Conservation (phyloP, 495 filamentous ascomycete genomes). For the Emericellopsis terricola region DNA sequence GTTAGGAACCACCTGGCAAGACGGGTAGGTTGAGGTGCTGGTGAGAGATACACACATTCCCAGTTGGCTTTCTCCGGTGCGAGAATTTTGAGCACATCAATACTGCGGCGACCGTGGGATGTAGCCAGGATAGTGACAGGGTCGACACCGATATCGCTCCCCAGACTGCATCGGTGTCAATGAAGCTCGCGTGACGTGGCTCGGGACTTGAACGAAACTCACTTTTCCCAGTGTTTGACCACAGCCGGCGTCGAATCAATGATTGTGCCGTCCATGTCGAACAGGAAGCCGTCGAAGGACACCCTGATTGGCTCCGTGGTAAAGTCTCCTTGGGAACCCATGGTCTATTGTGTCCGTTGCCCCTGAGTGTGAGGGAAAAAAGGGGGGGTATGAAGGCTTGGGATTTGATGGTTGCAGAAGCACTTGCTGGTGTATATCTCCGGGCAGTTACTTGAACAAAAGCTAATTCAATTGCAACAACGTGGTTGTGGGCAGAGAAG, state of each 20-base stretch:
- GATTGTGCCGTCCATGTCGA: slow-evolving; percentile 85
- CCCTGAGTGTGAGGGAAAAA: too few species aligned
- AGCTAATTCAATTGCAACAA: too few species aligned
- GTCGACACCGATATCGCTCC: slow-evolving; percentile 64
- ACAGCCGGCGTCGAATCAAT: slow-evolving; percentile 71
- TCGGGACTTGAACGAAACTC: slow-evolving; percentile 10
- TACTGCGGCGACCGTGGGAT: slow-evolving; percentile 73
- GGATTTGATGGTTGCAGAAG: too few species aligned
- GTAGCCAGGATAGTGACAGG: slow-evolving; percentile 68
- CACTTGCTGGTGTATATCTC: too few species aligned
- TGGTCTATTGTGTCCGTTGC: too few species aligned
- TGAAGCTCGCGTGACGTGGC: background rate
- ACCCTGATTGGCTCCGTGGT: slow-evolving; percentile 38
- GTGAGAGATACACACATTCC: slow-evolving; percentile 50
- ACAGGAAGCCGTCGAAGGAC: slow-evolving; percentile 62
- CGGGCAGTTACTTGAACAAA: too few species aligned
- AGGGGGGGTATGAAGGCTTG: too few species aligned
- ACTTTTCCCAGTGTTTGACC: slow-evolving; percentile 83
- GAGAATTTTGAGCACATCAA: slow-evolving; percentile 60
- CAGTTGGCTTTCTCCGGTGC: slow-evolving; percentile 68
- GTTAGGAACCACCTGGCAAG: background rate
- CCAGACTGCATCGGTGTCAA: slow-evolving; percentile 39
- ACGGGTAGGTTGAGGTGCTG: background rate
- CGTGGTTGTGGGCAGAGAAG: too few species aligned
- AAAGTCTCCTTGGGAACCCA: slow-evolving; percentile 20